Conservation (phyloP, 805 yeast genomes). For the Jamesozyma rosinii region DNA sequence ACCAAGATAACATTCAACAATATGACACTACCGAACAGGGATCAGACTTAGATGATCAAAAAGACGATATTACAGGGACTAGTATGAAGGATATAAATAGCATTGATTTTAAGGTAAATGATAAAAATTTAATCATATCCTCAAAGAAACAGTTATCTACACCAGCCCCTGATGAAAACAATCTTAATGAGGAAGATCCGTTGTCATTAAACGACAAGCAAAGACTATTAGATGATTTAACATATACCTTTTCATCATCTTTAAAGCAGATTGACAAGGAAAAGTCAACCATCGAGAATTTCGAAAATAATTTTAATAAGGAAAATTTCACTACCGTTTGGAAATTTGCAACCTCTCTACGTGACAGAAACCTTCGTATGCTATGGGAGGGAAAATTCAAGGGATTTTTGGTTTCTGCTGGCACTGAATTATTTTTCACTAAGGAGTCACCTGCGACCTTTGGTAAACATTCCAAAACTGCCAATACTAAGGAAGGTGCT, state of each 20-base stretch:
- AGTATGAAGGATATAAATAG: neutral
- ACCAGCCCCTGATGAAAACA: neutral
- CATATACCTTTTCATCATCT: conserved; percentile 28
- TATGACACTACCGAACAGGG: conserved; percentile 1
- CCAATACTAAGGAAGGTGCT: conserved; percentile 32
- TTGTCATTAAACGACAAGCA: conserved; percentile 5
- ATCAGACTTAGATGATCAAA: neutral
- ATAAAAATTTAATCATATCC: neutral
- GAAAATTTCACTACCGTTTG: conserved; percentile 61
- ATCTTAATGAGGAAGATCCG: neutral
- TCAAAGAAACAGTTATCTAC: neutral
- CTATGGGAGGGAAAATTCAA: conserved; percentile 85
- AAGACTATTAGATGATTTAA: conserved; percentile 20
- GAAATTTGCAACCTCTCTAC: conserved; percentile 62
- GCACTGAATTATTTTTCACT: conserved; percentile 40
- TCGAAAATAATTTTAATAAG: conserved; percentile 41
- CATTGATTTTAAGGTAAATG: neutral
- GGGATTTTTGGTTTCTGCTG: conserved; percentile 71
- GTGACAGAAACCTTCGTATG: conserved; percentile 49
- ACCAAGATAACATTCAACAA: neutral
- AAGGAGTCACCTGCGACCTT: conserved; percentile 7
- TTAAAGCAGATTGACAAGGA: conserved; percentile 27
- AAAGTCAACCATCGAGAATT: conserved; percentile 40
- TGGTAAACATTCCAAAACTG: conserved; percentile 14
- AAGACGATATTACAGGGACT: neutral